These are phyloP conservation scores for Lactarius pseudohatsudake DNA, from an alignment of 768 basidiomycete species.

Conservation along the genomic window DNA sequence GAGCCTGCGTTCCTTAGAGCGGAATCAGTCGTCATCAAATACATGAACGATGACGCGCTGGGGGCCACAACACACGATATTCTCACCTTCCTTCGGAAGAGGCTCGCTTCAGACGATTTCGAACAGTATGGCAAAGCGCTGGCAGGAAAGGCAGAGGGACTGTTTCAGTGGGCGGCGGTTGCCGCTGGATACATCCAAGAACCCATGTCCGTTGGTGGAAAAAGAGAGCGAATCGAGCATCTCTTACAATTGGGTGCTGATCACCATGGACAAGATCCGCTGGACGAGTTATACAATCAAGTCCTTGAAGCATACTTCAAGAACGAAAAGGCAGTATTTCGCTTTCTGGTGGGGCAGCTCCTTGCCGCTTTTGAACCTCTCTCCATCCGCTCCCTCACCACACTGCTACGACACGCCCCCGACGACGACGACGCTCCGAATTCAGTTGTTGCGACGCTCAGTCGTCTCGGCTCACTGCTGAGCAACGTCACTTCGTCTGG, in stretches of 20 bases:
- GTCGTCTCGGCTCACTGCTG: slow-evolving; percentile 1
- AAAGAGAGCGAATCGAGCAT: not conserved
- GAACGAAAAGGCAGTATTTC: not conserved
- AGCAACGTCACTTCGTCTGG: slow-evolving; percentile 3
- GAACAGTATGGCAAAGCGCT: not conserved
- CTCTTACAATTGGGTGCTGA: not conserved
- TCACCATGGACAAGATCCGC: not conserved
- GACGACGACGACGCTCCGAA: not conserved
- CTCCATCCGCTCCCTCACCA: slow-evolving; percentile 1
- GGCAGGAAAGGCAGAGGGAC: not conserved
- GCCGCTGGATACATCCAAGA: not conserved
- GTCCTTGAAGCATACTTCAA: not conserved
- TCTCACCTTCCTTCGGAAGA: not conserved
- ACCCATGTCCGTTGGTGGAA: not conserved
- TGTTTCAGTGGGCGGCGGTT: slow-evolving; percentile 1
- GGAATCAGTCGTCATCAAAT: not conserved
- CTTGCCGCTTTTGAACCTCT: slow-evolving; percentile 8
- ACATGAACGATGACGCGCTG: not conserved
- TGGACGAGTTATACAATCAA: not conserved
- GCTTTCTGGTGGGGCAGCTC: slow-evolving; percentile 5
- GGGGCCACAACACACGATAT: not conserved
- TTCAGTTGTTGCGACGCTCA: not conserved
- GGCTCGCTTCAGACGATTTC: not conserved
- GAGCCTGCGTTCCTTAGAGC: not conserved
- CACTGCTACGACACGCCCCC: not conserved